phyloP scores from a whole-genome alignment of 1,284 basidiomycete genomes.

The Cryptococcus maquisensis region DNA sequence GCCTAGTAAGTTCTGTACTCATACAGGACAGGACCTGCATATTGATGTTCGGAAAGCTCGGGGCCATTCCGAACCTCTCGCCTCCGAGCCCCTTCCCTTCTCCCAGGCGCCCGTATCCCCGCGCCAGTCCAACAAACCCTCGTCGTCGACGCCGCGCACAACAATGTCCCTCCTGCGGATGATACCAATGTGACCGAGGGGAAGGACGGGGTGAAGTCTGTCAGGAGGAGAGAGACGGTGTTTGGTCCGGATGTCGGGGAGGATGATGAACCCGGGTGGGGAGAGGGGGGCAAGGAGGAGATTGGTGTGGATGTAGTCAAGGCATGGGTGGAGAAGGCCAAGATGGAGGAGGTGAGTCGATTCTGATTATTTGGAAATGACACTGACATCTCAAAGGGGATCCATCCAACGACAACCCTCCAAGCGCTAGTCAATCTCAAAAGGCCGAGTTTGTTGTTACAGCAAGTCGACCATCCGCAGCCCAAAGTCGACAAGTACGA shows the following conservation, averaged over 20 bases:
- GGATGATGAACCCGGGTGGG: slow-evolving; percentile 49
- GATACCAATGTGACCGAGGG: background rate
- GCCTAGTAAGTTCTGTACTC: slow-evolving; percentile 19
- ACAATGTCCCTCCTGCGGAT: background rate
- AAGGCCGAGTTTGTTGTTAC: slow-evolving; percentile 69
- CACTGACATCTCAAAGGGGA: slow-evolving; percentile 47
- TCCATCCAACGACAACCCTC: slow-evolving; percentile 78
- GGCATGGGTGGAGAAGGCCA: slow-evolving; percentile 75
- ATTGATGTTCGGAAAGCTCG: slow-evolving; percentile 6
- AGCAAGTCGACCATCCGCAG: slow-evolving; percentile 53
- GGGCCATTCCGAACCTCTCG: slow-evolving; percentile 29
- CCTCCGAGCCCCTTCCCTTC: slow-evolving; percentile 32
- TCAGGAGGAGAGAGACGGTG: slow-evolving; percentile 58
- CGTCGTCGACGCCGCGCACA: slow-evolving; percentile 38
- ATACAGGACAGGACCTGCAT: background rate
- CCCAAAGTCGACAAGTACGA: slow-evolving; percentile 13
- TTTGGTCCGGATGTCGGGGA: slow-evolving; percentile 70
- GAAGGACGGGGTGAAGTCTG: slow-evolving; percentile 16
- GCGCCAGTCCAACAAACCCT: slow-evolving; percentile 39
- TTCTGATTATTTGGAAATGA: background rate
- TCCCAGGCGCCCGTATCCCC: slow-evolving; percentile 16
- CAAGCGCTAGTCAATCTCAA: slow-evolving; percentile 89
- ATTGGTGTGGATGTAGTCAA: slow-evolving; percentile 72
- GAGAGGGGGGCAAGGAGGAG: slow-evolving; percentile 46
- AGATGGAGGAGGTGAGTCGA: slow-evolving; percentile 59